Base-by-base conservation (phyloP, 2,329 filamentous ascomycete species). In the Colletotrichum brevisporum region DNA sequence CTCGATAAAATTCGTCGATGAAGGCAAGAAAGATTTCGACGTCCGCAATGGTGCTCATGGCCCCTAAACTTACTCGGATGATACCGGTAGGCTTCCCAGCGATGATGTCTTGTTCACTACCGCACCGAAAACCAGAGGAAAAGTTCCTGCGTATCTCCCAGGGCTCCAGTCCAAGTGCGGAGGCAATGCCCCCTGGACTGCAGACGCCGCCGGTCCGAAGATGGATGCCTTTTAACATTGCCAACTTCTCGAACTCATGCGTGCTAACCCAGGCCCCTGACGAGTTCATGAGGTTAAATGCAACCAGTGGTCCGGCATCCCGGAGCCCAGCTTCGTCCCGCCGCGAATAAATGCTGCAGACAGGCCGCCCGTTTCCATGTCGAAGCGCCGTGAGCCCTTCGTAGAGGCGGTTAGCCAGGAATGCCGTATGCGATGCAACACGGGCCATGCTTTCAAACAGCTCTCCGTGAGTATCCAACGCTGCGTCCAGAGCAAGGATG, bases 141-240 rank as follows among this genome's bases (percentile, higher is more conserved):
- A 96, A 97, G 77, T 97, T 97, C 67, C 88, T 87, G 73, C 86
- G 91, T 86, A 98, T 91, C 76, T 98, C 94, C 88, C 91, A 92
- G 0, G 94, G 90, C 54, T 91, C 87, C 60, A 98, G 85, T 2
- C 84, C 83, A n/a, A 98, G 85, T 21, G 90, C 89, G 1, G 86
- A 85, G 15, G 94, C 92, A 67, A 97, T 88, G 1, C 94, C 94
- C 10, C 95, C 96, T 1, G 96, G 95, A 74, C 97, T 98, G 81
- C 96, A 99, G 1, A 98, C 84, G 0, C 94, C 92, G 5, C 96
- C 96, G 1, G 94, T 97, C 45, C 96, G 89, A 18, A 98, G 82
- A 75, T 98, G 94, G 50, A 98, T 92, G 56, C 89, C 88, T 72
- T 92, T 93, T 21, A 97, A 83, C 2, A 88, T 86, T 6, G 94